phyloP scores from a whole-genome alignment of 768 basidiomycete species.

The Tremella mesenterica region DNA sequence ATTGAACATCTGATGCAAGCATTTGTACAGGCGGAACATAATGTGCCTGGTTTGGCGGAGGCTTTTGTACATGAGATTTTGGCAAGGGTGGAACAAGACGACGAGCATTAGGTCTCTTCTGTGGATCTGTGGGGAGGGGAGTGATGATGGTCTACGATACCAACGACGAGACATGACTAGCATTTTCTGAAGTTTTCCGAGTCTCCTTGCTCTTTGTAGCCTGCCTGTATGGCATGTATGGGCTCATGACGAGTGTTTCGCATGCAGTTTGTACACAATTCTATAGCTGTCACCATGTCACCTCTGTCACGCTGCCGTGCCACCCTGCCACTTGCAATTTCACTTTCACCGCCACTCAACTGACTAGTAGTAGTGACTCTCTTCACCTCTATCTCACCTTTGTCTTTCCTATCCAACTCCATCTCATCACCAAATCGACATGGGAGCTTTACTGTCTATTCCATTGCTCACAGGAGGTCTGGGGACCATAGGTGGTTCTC shows the following conservation, averaged over 20 bases:
- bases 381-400: neutral
- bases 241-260: too few relatives aligned
- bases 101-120: conserved; percentile 11
- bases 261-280: too few relatives aligned
- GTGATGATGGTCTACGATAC: too few relatives aligned
- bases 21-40: conserved; percentile 87
- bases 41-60: conserved; percentile 87
- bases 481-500: conserved; percentile 50
- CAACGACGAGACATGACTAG: too few relatives aligned
- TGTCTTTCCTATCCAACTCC: neutral
- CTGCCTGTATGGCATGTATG: neutral
- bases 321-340: too few relatives aligned
- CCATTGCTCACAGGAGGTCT: conserved; percentile 46
- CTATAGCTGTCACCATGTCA: too few relatives aligned
- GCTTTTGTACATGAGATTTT: conserved; percentile 79
- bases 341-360: too few relatives aligned
- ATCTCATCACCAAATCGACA: conserved; percentile 11
- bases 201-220: too few relatives aligned
- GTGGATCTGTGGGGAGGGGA: neutral
- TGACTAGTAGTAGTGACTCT: too few relatives aligned
- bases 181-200: too few relatives aligned
- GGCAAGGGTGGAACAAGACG: conserved; percentile 43
- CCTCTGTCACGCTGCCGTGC: too few relatives aligned
- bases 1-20: conserved; percentile 80
- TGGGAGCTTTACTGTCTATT: conserved; percentile 48